Conservation (phyloP, 495 filamentous ascomycete species). For the Xylaria sp. region DNA sequence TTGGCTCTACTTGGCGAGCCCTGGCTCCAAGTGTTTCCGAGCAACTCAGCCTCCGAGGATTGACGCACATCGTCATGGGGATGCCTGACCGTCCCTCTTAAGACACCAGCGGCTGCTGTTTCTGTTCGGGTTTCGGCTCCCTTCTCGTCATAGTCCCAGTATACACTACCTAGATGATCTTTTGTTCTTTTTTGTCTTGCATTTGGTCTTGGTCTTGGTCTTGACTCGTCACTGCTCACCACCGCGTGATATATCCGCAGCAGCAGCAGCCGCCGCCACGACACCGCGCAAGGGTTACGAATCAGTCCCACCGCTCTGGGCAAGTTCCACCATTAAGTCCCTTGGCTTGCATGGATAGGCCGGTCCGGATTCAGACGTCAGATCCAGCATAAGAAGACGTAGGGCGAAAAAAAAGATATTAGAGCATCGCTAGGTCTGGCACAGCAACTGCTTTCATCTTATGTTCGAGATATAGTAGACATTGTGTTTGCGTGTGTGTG, state of each 20-base stretch:
- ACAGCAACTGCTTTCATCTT: neutral
- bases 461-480: neutral
- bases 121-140: conserved; percentile 15
- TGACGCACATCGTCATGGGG: conserved; percentile 28
- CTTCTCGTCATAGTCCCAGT: neutral
- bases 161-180: too few species aligned
- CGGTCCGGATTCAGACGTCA: neutral
- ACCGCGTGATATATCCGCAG: neutral
- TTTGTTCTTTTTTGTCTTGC: neutral
- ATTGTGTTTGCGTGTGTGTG: too few species aligned
- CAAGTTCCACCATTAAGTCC: conserved; percentile 2
- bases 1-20: conserved; percentile 13
- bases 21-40: conserved; percentile 3
- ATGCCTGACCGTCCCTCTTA: conserved; percentile 25
- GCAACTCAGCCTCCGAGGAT: conserved; percentile 21
- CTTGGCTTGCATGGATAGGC: conserved; percentile 21
- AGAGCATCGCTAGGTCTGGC: neutral
- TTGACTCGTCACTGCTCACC: neutral
- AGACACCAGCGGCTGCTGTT: conserved; percentile 23
- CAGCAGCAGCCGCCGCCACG: neutral
- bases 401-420: neutral
- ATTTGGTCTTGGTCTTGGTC: neutral
- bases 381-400: neutral
- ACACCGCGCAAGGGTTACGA: conserved; percentile 20
- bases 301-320: conserved; percentile 26